phyloP scores from a whole-genome alignment of 2,329 filamentous ascomycete species.

The Thyridium curvatum region DNA sequence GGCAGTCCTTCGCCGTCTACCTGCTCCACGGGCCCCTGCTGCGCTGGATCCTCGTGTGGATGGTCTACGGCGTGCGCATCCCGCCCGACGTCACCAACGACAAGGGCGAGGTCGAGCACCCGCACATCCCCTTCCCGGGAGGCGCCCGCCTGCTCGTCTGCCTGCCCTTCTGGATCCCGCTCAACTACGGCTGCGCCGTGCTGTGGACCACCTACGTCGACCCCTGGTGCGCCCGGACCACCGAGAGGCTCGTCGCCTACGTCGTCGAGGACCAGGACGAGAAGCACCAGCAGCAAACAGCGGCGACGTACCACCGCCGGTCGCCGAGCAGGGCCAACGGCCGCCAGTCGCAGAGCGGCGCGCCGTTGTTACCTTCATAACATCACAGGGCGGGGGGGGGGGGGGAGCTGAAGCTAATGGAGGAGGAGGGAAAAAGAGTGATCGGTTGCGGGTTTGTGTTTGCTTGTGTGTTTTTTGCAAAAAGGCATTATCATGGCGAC shows the following conservation, averaged over 20 bases:
- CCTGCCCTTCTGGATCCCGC: slow-evolving; percentile 37
- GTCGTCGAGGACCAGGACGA: slow-evolving; percentile 11
- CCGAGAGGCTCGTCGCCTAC: slow-evolving; percentile 24
- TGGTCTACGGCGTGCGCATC: slow-evolving; percentile 43
- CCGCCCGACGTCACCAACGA: slow-evolving; percentile 28
- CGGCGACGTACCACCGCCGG: not conserved
- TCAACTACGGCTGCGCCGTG: slow-evolving; percentile 38
- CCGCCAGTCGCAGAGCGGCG: too few species aligned
- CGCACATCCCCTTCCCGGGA: slow-evolving; percentile 21
- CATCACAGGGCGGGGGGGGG: too few species aligned
- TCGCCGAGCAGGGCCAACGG: too few species aligned
- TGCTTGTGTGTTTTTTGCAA: too few species aligned
- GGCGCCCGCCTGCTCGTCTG: slow-evolving; percentile 27
- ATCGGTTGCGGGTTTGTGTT: too few species aligned
- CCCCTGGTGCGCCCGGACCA: slow-evolving; percentile 39
- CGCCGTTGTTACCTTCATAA: too few species aligned
- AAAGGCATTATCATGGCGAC: too few species aligned
- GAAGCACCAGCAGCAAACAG: slow-evolving; percentile 7
- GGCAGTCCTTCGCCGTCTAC: slow-evolving; percentile 59
- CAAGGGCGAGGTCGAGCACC: slow-evolving; percentile 19
- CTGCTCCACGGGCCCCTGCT: slow-evolving; percentile 57
- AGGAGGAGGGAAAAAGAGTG: too few species aligned
- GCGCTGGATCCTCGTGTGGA: slow-evolving; percentile 52
- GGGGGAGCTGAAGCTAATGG: too few species aligned
- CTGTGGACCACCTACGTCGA: slow-evolving; percentile 49